A percentile compares a stretch with the other conserved stretches of the same genome.
Evolutionary conservation across 2,329 filamentous ascomycete genomes (phyloP).

Genomic region (Nemania bipapillata): DNA sequence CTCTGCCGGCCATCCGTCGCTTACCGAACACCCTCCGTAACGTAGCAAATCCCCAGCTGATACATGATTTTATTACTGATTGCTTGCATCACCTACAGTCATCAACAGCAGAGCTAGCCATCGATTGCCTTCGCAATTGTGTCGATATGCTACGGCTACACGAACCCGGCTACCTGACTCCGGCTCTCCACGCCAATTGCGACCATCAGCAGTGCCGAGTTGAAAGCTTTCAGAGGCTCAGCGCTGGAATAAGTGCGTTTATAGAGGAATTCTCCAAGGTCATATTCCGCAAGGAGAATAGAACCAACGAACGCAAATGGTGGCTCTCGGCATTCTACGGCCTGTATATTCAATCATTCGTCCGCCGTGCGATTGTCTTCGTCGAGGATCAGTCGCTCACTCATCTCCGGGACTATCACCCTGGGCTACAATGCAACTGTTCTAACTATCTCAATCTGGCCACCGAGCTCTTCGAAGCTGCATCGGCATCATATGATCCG

Average conservation of each 20-base stretch:
- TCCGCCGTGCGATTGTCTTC: slow-evolving; percentile 10
- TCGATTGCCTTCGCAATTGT: slow-evolving; percentile 11
- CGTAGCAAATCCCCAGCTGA: background rate
- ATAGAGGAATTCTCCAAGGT: slow-evolving; percentile 8
- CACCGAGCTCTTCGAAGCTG: slow-evolving; percentile 9
- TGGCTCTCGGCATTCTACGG: slow-evolving; percentile 16
- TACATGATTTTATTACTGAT: background rate
- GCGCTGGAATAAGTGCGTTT: background rate
- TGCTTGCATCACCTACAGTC: background rate
- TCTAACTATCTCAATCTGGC: slow-evolving; percentile 5
- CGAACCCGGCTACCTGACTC: slow-evolving; percentile 12
- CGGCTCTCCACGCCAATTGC: slow-evolving; percentile 5
- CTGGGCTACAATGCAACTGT: background rate
- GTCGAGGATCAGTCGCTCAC: slow-evolving; percentile 11
- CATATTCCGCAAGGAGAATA: slow-evolving; percentile 13
- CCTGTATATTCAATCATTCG: slow-evolving; percentile 13
- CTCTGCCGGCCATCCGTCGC: too few relatives aligned
- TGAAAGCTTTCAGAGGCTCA: slow-evolving; percentile 2
- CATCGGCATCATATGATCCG: slow-evolving; percentile 15
- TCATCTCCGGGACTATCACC: background rate
- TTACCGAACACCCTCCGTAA: background rate
- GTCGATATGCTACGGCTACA: slow-evolving; percentile 10
- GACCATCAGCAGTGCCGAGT: slow-evolving; percentile 5
- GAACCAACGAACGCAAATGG: slow-evolving; percentile 15
- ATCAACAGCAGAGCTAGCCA: background rate